Evolutionary conservation across 2,329 filamentous ascomycete genomes (phyloP).

Genomic region (Claviceps pazoutovae): DNA sequence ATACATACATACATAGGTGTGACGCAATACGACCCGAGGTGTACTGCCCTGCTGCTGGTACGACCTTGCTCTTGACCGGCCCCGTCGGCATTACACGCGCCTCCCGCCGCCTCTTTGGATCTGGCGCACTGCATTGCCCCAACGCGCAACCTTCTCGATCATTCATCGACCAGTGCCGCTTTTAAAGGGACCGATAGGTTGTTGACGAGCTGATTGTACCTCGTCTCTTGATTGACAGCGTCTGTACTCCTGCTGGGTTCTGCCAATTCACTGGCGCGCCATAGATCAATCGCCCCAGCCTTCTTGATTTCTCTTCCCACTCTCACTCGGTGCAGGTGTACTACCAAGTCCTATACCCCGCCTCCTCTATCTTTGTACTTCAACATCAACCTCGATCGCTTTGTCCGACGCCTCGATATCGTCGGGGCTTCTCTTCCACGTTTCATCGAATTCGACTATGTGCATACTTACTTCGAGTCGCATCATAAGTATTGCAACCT

Average conservation of each 20-base stretch:
- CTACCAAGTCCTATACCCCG: no score
- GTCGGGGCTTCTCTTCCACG: neutral
- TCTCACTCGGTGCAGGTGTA: no score
- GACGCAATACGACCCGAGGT: neutral
- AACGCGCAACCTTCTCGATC: neutral
- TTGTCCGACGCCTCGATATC: neutral
- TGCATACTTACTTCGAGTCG: conserved; percentile 6
- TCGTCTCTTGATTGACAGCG: neutral
- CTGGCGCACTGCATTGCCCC: neutral
- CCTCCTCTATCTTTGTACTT: neutral
- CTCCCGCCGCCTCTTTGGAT: neutral
- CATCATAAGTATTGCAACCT: conserved; percentile 16
- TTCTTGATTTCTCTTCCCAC: no score
- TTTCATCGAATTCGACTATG: conserved; percentile 6
- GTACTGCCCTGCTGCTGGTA: neutral
- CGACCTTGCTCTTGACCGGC: neutral
- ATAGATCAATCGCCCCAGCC: no score
- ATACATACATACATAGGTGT: no score
- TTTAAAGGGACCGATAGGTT: neutral
- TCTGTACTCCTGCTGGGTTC: no score
- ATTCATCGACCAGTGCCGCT: neutral
- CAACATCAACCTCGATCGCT: neutral
- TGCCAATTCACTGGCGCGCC: no score
- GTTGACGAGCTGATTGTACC: neutral
- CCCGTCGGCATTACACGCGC: neutral